phyloP scores from a whole-genome alignment of 495 filamentous ascomycete genomes.

The Aspergillus baeticus region DNA sequence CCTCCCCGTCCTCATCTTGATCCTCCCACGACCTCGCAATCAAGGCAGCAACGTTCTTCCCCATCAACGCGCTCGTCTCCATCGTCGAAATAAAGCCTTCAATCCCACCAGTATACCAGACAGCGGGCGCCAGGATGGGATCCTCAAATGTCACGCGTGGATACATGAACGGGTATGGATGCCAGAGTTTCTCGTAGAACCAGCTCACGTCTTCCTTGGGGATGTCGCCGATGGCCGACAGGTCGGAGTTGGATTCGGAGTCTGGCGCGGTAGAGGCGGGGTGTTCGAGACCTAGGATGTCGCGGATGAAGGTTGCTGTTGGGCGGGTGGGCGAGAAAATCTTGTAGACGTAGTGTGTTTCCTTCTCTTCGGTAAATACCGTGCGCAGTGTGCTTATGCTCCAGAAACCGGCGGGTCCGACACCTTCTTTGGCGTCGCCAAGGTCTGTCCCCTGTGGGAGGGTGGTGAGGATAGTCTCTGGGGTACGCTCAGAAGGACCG shows the following conservation, averaged over 20 bases:
- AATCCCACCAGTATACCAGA: constrained; percentile 93
- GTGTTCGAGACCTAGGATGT: constrained; percentile 34
- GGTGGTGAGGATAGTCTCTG: constrained; percentile 79
- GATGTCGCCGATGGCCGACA: constrained; percentile 33
- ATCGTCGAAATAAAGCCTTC: constrained; percentile 96
- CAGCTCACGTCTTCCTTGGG: constrained; percentile 63
- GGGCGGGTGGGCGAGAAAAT: constrained; percentile 81
- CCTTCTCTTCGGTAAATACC: constrained; percentile 40
- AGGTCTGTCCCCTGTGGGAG: constrained; percentile 57
- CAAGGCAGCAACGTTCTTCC: constrained; percentile 85
- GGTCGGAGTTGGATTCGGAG: constrained; percentile 9
- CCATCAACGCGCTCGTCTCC: constrained; percentile 97
- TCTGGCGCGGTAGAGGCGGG: constrained; percentile 18
- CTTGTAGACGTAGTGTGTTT: constrained; percentile 84
- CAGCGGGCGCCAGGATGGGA: constrained; percentile 54
- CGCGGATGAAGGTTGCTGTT: constrained; percentile 60
- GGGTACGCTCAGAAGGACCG: constrained; percentile 50
- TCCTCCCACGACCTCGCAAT: constrained; percentile 63
- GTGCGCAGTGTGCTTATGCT: constrained; percentile 76
- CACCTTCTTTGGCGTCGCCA: constrained; percentile 50
- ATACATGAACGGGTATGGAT: constrained; percentile 79
- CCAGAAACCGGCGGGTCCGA: constrained; percentile 76
- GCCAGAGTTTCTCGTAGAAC: constrained; percentile 74
- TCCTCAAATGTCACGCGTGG: constrained; percentile 90
- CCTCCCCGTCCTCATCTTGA: constrained; percentile 4